Base-by-base conservation (phyloP, 1,284 basidiomycete species). In the Puccinia brachypodii region DNA sequence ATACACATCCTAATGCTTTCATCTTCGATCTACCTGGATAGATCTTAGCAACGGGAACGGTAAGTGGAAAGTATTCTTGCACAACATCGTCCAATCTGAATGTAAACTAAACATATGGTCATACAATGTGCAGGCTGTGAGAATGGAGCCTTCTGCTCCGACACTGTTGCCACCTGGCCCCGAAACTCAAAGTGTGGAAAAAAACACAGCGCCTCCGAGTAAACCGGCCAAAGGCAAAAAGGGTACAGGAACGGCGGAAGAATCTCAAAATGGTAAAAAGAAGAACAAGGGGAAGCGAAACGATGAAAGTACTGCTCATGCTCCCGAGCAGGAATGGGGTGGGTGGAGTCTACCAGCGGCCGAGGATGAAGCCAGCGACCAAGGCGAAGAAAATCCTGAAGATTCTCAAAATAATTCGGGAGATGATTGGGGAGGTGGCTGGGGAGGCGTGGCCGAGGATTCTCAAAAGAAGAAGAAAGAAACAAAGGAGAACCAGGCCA, bases 221-320 rank as follows among this genome's bases (percentile, higher is more conserved):
- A 60, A 60, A 44, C 9, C 73, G 3, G 36, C 14, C 36, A 58
- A 60, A 60, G 73, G 19, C n/a, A 14, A 40, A 25, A 75, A 75
- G n/a, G 53, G 36, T 36, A 53, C 50, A 22, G 72, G 44, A 25
- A 8, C 25, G 33, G 33, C 31, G 53, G 50, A 33, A 58, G 73
- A 60, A 42, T 1, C 13, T 7, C 73, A 75, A 56, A 75, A 56
- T 19, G n/a, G 1, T 1, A 75, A 75, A 42, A 53, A 36, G 6
- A 75, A 75, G 53, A 75, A 75, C 22, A 75, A 75, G 19, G 71
- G 71, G 19, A 73, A 73, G 14, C 71, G 36, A n/a, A 38, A 31
- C 25, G 71, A 73, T 53, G 71, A 47, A 25, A 4, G 28, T 1
- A 8, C 28, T 31, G 40, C 22, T 42, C 64, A 68, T 16, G 16